Base-by-base conservation (phyloP, 441 rosid species). In the Adansonia rubrostipa region DNA sequence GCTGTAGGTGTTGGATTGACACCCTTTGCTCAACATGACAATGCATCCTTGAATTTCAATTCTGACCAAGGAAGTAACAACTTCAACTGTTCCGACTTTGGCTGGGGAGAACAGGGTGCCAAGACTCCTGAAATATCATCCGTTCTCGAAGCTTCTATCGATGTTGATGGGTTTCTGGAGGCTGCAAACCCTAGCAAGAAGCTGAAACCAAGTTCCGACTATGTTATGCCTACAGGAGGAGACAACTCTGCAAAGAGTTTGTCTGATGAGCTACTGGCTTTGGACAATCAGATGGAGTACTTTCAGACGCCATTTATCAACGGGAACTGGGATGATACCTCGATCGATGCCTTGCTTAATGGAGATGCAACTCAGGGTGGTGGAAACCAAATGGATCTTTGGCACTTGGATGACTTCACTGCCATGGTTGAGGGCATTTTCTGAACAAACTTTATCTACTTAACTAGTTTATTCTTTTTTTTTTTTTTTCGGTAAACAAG, bases 41-140 rank as follows among this genome's bases (percentile, higher is more conserved):
- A 81, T 67, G 65, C 85, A 0, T 76, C 88, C 9, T 9, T 86
- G 84, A 84, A 78, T 66, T 89, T 93, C 81, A 89, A 79, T 78
- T 96, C 99, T 6, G 99, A 94, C 79, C 95, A 93, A 76, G 98
- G 94, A 62, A 96, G 98, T 82, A 89, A 92, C 79, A 86, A 96
- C 3, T 88, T 92, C 9, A 95, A 88, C 22, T 85, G 91, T 86
- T 89, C 95, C 6, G 97, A 96, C 85, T 88, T 93, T 65, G 90
- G 84, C 56, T 93, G 96, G 97, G 86, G 87, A 36, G 97, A 90
- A 33, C 92, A 88, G 65, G 90, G 82, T n/a, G 68, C 91, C 15
- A 91, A 82, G 78, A 96, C 99, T 74, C 96, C 96, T 10, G 97
- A 96, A 71, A 90, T 94, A 70, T 85, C 93, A 17, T 94, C 96